Evolutionary conservation across 306 rosid species (phyloP).

Genomic region (Rosa persica): DNA sequence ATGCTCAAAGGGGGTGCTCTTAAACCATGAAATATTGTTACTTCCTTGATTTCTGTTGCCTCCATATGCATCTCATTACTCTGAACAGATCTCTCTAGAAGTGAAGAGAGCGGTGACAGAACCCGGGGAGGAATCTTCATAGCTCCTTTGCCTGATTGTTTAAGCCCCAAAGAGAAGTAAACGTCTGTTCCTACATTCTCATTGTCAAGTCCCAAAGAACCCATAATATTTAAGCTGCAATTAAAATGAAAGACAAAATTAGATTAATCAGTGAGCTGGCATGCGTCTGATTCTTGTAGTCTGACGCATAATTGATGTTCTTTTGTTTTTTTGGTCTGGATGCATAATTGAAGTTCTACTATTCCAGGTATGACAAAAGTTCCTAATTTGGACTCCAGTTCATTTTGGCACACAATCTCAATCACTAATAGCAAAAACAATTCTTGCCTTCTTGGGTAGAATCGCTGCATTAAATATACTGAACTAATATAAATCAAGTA

Average conservation of each 20-base stretch:
- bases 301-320: not conserved
- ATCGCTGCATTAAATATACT: not conserved
- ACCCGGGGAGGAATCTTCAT: constrained; percentile 76
- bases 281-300: not conserved
- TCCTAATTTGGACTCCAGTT: not conserved
- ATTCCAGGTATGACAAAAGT: not conserved
- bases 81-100: constrained; percentile 71
- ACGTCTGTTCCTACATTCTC: constrained; percentile 50
- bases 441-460: not conserved
- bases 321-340: no score
- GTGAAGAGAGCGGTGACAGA: constrained; percentile 73
- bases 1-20: constrained; percentile 78
- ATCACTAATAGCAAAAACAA: not conserved
- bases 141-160: constrained; percentile 49
- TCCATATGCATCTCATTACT: constrained; percentile 62
- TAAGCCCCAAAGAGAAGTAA: constrained; percentile 68
- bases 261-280: not conserved
- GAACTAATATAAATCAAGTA: not conserved
- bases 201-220: constrained; percentile 46
- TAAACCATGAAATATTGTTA: constrained; percentile 77
- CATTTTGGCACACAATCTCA: constrained; percentile 1
- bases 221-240: constrained; percentile 73
- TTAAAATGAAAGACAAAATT: constrained; percentile 1
- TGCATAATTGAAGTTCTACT: not conserved
- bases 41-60: constrained; percentile 46